A percentile compares a stretch with the other conserved stretches of the same genome.
phyloP scores from a whole-genome alignment of 1,284 basidiomycete genomes.

The Malassezia sp. region DNA sequence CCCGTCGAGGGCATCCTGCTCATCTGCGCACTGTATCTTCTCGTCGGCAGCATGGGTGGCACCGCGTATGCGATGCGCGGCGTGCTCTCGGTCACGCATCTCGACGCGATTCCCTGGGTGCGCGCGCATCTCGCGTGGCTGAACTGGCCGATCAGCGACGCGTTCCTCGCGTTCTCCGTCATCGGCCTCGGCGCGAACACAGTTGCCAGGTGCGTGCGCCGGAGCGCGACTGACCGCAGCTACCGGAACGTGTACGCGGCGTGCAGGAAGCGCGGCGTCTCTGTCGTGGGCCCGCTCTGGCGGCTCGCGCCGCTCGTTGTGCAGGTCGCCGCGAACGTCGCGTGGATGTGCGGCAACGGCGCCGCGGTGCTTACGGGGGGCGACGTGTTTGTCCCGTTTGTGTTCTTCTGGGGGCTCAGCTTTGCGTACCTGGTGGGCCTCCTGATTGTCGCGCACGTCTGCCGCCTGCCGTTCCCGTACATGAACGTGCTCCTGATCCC shows the following conservation, averaged over 20 bases:
- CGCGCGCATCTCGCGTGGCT: constrained; percentile 49
- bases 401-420: constrained; percentile 76
- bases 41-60: constrained; percentile 53
- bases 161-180: constrained; percentile 71
- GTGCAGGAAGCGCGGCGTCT: constrained; percentile 16
- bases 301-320: constrained; percentile 69
- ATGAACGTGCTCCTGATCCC: constrained; percentile 80
- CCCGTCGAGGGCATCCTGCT: constrained; percentile 93
- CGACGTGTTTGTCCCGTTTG: constrained; percentile 65
- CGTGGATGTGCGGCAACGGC: constrained; percentile 58
- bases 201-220: no score
- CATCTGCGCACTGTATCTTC: constrained; percentile 63
- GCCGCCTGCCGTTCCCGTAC: constrained; percentile 68
- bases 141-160: constrained; percentile 68
- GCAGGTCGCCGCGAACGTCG: constrained; percentile 60
- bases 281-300: constrained; percentile 55
- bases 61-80: constrained; percentile 71
- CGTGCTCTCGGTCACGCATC: constrained; percentile 56
- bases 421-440: constrained; percentile 66
- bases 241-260: constrained; percentile 30
- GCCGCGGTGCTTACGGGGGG: constrained; percentile 26
- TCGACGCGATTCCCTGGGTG: constrained; percentile 51
- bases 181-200: constrained; percentile 74
- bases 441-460: constrained; percentile 88
- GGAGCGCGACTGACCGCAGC: no score